Percentiles rank a stretch among this genome's conserved stretches.
phyloP scores from a whole-genome alignment of 768 basidiomycete genomes.

The Clathrus columnatus region DNA sequence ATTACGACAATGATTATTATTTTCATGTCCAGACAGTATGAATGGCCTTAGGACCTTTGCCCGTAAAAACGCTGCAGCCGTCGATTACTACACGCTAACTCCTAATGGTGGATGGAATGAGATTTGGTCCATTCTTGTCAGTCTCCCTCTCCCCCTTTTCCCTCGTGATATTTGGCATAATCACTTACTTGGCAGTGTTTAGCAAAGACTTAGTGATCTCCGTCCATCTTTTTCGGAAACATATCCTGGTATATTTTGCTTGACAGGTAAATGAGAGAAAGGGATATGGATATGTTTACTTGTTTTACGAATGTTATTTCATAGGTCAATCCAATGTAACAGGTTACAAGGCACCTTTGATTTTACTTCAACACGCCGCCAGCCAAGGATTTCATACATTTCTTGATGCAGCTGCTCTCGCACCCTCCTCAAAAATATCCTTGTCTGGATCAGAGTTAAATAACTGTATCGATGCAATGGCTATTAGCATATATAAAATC shows the following conservation, averaged over 20 bases:
- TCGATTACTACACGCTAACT: slow-evolving; percentile 46
- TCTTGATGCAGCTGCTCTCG: slow-evolving; percentile 77
- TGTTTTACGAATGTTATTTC: slow-evolving; percentile 20
- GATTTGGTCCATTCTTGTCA: slow-evolving; percentile 4
- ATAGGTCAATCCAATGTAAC: slow-evolving; percentile 81
- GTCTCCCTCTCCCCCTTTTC: not conserved
- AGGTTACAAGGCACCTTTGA: slow-evolving; percentile 62
- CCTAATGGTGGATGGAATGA: slow-evolving; percentile 5
- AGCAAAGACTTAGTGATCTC: slow-evolving; percentile 3
- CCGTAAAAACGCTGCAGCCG: slow-evolving; percentile 39
- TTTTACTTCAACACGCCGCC: slow-evolving; percentile 53
- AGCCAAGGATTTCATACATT: slow-evolving; percentile 65
- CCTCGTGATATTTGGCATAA: not conserved
- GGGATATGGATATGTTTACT: too few species aligned
- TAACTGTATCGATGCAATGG: slow-evolving; percentile 71
- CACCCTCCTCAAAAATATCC: slow-evolving; percentile 61
- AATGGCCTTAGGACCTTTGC: slow-evolving; percentile 77
- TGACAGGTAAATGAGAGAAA: slow-evolving; percentile 10
- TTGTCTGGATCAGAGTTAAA: slow-evolving; percentile 33
- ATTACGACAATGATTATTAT: too few species aligned
- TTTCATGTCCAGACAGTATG: slow-evolving; percentile 41
- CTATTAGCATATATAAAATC: slow-evolving; percentile 84
- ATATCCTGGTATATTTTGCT: slow-evolving; percentile 8
- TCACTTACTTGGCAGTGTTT: not conserved
- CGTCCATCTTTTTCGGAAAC: not conserved